Percentiles rank a stretch among this genome's conserved stretches.
These are phyloP conservation scores for Aspergillus udagawae DNA, from an alignment of 2,329 filamentous ascomycete genomes.

Conservation along the genomic window DNA sequence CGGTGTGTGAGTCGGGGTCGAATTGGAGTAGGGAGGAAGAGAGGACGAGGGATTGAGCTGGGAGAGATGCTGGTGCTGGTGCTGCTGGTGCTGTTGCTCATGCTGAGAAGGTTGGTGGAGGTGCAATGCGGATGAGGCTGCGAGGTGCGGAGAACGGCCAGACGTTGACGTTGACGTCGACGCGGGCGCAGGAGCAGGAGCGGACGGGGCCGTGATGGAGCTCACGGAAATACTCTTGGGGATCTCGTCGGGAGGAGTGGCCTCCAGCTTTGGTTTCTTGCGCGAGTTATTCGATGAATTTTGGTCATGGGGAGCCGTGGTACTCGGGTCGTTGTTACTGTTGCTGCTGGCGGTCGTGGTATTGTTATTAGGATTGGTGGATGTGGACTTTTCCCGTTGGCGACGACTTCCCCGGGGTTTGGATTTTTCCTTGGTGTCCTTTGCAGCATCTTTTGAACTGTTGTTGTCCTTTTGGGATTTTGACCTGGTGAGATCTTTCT, in stretches of 20 bases:
- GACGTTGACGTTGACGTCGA: constrained; percentile 7
- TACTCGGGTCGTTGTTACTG: neutral
- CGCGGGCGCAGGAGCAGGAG: constrained; percentile 6
- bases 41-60: constrained; percentile 13
- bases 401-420: constrained; percentile 30
- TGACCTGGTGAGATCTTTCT: constrained; percentile 24
- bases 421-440: constrained; percentile 14
- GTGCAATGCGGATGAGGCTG: constrained; percentile 5
- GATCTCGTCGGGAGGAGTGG: constrained; percentile 12
- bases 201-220: constrained; percentile 4
- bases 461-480: constrained; percentile 22
- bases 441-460: constrained; percentile 17
- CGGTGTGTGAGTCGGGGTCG: constrained; percentile 15
- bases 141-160: constrained; percentile 5
- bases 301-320: neutral
- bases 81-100: constrained; percentile 17
- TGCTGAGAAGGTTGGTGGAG: constrained; percentile 14
- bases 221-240: constrained; percentile 16
- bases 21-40: constrained; percentile 28
- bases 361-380: constrained; percentile 13
- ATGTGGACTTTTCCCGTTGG: constrained; percentile 33
- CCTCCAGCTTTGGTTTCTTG: constrained; percentile 45
- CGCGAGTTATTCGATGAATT: constrained; percentile 32
- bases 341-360: constrained; percentile 3
- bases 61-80: constrained; percentile 13